Evolutionary conservation across 371 early-diverging fungal genomes (phyloP).

Genomic region (Chytridium lagenaria): DNA sequence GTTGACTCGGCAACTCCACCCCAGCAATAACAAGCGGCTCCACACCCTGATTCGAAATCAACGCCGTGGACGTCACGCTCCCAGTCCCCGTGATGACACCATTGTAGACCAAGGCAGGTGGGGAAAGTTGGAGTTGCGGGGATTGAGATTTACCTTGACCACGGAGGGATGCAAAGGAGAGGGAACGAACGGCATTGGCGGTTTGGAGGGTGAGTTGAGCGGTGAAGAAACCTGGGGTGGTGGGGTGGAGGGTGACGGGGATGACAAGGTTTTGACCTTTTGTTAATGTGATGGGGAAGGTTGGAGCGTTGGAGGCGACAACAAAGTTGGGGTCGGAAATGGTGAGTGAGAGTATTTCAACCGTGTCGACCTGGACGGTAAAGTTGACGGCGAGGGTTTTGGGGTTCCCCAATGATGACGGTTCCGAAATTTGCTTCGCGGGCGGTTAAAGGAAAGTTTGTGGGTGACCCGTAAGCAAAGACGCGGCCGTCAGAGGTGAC

Average conservation of each 20-base stretch:
- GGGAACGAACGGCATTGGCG: not conserved
- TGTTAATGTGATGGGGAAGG: not conserved
- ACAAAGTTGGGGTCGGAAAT: not conserved
- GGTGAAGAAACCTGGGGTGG: slow-evolving; percentile 1
- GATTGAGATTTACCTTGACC: not conserved
- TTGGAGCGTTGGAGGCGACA: not conserved
- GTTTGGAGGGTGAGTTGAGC: slow-evolving; percentile 9
- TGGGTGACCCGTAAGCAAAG: slow-evolving; percentile 14
- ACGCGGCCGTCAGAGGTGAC: slow-evolving; percentile 18
- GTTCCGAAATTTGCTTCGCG: not conserved
- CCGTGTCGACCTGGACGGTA: slow-evolving; percentile 1
- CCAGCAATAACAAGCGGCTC: not conserved
- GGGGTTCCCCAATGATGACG: slow-evolving; percentile 8
- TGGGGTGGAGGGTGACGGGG: not conserved
- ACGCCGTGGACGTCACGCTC: slow-evolving; percentile 9
- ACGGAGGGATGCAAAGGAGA: slow-evolving; percentile 10
- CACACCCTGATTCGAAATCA: slow-evolving; percentile 2
- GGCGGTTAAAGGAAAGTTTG: slow-evolving; percentile 17
- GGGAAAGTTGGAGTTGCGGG: not conserved
- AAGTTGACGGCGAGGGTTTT: slow-evolving; percentile 15
- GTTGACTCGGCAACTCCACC: not conserved
- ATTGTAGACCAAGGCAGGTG: not conserved
- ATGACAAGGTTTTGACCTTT: not conserved
- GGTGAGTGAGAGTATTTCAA: not conserved
- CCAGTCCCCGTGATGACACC: slow-evolving; percentile 2